Conservation (phyloP, 257 asterid genomes). For the Agastache rugosa region DNA sequence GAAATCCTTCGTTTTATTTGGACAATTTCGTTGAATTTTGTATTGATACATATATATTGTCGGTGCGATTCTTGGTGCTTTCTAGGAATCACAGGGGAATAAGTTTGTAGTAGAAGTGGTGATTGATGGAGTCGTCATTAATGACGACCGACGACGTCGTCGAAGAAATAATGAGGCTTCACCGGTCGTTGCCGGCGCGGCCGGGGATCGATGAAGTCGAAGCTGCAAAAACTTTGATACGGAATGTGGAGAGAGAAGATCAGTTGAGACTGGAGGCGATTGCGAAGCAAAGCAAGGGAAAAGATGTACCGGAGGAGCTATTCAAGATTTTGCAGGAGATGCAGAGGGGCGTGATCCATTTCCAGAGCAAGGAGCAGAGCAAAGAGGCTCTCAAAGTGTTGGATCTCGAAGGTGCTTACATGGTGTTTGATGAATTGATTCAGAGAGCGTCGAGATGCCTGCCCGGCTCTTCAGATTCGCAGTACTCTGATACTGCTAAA, state of each 20-base stretch:
- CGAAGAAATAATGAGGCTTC: constrained; percentile 74
- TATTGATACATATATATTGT: background rate
- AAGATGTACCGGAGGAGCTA: constrained; percentile 75
- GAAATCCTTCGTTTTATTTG: constrained; percentile 15
- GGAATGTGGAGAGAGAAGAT: constrained; percentile 79
- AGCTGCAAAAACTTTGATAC: constrained; percentile 65
- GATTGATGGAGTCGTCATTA: constrained; percentile 54
- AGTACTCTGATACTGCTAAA: constrained; percentile 39
- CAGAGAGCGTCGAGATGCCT: constrained; percentile 83
- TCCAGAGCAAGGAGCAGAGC: constrained; percentile 72
- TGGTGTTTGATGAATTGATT: constrained; percentile 77
- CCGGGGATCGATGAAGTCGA: constrained; percentile 88
- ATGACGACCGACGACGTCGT: constrained; percentile 68
- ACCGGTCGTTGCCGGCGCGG: constrained; percentile 73
- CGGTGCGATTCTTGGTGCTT: constrained; percentile 16
- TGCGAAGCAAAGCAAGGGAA: constrained; percentile 60
- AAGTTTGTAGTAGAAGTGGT: constrained; percentile 26
- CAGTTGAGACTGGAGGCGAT: constrained; percentile 66
- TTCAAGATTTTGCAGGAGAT: constrained; percentile 75
- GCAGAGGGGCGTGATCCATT: constrained; percentile 61
- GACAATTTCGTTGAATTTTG: constrained; percentile 5
- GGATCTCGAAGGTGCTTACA: constrained; percentile 75
- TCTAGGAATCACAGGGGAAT: constrained; percentile 11
- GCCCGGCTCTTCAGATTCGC: constrained; percentile 48
- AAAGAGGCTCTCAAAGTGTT: constrained; percentile 69